These are phyloP conservation scores for Trichoderma hamatum DNA, from an alignment of 2,329 filamentous ascomycete genomes.

Conservation along the genomic window DNA sequence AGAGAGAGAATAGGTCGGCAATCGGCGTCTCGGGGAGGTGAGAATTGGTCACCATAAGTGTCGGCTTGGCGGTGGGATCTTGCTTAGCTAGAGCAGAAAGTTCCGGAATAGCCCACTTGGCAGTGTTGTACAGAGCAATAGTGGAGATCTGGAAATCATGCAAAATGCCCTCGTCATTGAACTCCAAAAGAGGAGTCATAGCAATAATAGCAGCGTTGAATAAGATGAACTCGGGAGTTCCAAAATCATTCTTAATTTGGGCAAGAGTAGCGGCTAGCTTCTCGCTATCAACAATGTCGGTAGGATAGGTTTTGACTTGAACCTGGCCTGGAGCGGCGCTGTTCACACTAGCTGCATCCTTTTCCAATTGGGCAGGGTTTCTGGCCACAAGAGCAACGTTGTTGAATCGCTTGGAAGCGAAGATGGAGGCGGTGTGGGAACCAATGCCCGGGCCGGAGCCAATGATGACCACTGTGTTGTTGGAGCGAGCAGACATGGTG, in stretches of 20 bases:
- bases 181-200: slow-evolving; percentile 46
- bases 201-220: slow-evolving; percentile 57
- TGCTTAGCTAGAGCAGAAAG: slow-evolving; percentile 40
- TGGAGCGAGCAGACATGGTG: slow-evolving; percentile 15
- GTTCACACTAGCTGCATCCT: slow-evolving; percentile 41
- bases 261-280: slow-evolving; percentile 44
- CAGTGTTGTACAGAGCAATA: slow-evolving; percentile 51
- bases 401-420: slow-evolving; percentile 80
- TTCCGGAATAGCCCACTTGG: slow-evolving; percentile 51
- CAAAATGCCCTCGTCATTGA: slow-evolving; percentile 49
- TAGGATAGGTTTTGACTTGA: slow-evolving; percentile 47
- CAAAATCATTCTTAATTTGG: slow-evolving; percentile 46
- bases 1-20: slow-evolving; percentile 52
- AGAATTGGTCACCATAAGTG: slow-evolving; percentile 53
- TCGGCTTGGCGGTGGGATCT: slow-evolving; percentile 42
- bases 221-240: slow-evolving; percentile 51
- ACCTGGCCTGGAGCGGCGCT: slow-evolving; percentile 36
- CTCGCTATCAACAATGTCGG: slow-evolving; percentile 48
- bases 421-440: slow-evolving; percentile 84
- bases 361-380: slow-evolving; percentile 44
- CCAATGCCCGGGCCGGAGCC: slow-evolving; percentile 91
- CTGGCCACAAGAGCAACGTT: slow-evolving; percentile 54
- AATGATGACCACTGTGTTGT: slow-evolving; percentile 64
- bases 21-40: slow-evolving; percentile 51
- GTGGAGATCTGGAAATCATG: slow-evolving; percentile 55